phyloP scores from a whole-genome alignment of 1,284 basidiomycete species.

The Naganishia sp. region DNA sequence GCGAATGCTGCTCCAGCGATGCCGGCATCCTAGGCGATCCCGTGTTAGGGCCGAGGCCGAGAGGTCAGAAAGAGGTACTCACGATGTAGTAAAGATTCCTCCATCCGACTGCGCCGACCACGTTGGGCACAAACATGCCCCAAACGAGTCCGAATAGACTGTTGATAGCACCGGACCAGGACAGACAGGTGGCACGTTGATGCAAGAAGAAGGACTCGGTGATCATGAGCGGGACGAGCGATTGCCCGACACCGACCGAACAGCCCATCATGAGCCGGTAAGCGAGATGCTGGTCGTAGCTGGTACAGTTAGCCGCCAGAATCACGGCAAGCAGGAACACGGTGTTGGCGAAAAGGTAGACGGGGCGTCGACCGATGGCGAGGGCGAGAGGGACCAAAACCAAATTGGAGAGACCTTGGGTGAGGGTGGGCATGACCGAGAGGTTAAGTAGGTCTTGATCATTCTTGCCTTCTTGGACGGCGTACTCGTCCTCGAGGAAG shows the following conservation, averaged over 20 bases:
- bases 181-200: conserved; percentile 12
- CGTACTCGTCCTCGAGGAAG: conserved; percentile 17
- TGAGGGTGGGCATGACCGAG: conserved; percentile 15
- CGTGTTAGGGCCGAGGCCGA: not conserved
- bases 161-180: conserved; percentile 11
- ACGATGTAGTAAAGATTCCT: conserved; percentile 12
- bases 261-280: conserved; percentile 18
- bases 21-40: not conserved
- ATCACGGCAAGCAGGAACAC: conserved; percentile 9
- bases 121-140: conserved; percentile 15
- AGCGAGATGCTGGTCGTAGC: conserved; percentile 15
- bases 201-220: conserved; percentile 19
- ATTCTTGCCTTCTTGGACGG: conserved; percentile 12
- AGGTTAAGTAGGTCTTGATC: conserved; percentile 14
- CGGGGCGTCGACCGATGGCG: conserved; percentile 9
- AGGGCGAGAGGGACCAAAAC: conserved; percentile 14
- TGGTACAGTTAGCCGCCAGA: conserved; percentile 2
- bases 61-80: not conserved
- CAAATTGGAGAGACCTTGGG: conserved; percentile 11
- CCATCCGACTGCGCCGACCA: conserved; percentile 10
- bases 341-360: conserved; percentile 12
- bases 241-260: conserved; percentile 15
- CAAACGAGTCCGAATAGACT: conserved; percentile 15
- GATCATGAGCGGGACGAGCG: conserved; percentile 8
- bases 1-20: conserved; percentile 9